Evolutionary conservation across 345 rosid genomes (phyloP).

Genomic region (Hypericum androsaemum): DNA sequence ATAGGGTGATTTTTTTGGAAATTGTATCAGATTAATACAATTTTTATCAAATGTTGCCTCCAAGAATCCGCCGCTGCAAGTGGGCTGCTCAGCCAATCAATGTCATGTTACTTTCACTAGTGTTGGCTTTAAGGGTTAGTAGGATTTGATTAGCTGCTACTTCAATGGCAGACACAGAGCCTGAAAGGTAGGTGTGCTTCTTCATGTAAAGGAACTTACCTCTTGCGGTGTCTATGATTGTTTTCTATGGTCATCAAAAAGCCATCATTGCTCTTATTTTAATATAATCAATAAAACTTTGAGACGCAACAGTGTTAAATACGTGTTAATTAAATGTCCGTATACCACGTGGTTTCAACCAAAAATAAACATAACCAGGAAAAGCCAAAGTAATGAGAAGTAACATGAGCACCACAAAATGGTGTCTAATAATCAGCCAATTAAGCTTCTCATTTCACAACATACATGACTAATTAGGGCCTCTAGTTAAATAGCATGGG

Average conservation of each 20-base stretch:
- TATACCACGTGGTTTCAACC: constrained; percentile 5
- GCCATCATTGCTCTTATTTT: too few species aligned
- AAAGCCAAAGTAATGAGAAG: not conserved
- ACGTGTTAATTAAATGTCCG: too few species aligned
- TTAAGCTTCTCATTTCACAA: too few species aligned
- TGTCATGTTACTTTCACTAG: constrained; percentile 9
- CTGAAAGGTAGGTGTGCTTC: constrained; percentile 23
- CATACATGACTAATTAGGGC: too few species aligned
- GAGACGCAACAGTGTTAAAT: too few species aligned
- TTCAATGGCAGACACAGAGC: constrained; percentile 33
- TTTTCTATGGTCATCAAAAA: not conserved
- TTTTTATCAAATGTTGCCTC: too few species aligned
- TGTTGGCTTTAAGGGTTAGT: constrained; percentile 11
- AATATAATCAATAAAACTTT: too few species aligned
- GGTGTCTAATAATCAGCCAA: not conserved
- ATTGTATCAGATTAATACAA: too few species aligned
- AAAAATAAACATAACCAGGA: not conserved
- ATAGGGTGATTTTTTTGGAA: too few species aligned
- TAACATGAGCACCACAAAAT: not conserved
- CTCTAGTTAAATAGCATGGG: too few species aligned
- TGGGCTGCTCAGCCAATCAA: not conserved
- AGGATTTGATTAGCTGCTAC: constrained; percentile 16
- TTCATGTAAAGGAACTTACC: not conserved
- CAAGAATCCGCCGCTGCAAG: not conserved
- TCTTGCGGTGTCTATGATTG: not conserved